Conservation (phyloP, 257 asterid genomes). For the Lantana camara region DNA sequence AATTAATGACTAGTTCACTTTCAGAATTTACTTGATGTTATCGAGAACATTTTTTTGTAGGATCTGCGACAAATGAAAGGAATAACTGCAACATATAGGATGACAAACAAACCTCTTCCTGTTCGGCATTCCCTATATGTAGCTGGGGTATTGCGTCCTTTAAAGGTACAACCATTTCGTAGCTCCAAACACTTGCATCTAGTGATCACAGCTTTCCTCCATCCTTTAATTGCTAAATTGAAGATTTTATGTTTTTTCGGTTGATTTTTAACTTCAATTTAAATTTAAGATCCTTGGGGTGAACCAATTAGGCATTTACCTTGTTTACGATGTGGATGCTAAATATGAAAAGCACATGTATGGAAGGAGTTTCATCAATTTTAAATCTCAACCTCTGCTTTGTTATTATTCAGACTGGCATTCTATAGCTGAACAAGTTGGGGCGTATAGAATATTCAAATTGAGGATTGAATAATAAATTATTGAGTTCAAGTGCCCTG, state of each 20-base stretch:
- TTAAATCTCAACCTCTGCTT: slow-evolving; percentile 1
- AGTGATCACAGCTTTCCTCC: slow-evolving; percentile 13
- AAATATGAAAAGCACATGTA: slow-evolving; percentile 13
- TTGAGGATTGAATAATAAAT: slow-evolving; percentile 1
- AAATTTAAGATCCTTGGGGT: slow-evolving; percentile 1
- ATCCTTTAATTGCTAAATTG: slow-evolving; percentile 3
- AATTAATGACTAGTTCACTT: slow-evolving; percentile 24
- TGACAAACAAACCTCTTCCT: slow-evolving; percentile 97
- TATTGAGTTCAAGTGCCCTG: slow-evolving; percentile 3
- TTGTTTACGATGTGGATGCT: slow-evolving; percentile 13
- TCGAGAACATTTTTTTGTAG: slow-evolving; percentile 44
- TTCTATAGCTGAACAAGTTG: background rate
- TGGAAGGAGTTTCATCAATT: slow-evolving; percentile 9
- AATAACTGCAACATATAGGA: slow-evolving; percentile 93
- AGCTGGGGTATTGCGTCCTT: slow-evolving; percentile 77
- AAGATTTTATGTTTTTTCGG: slow-evolving; percentile 3
- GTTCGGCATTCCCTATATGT: slow-evolving; percentile 94
- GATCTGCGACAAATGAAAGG: slow-evolving; percentile 92
- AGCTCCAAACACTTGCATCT: slow-evolving; percentile 16
- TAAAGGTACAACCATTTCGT: slow-evolving; percentile 60
- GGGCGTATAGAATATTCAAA: background rate
- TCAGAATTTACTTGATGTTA: slow-evolving; percentile 12
- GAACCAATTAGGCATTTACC: slow-evolving; percentile 3
- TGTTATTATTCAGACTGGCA: slow-evolving; percentile 1
- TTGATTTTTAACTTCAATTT: background rate